phyloP scores from a whole-genome alignment of 2,329 filamentous ascomycete genomes.

The Diaporthe sp. region DNA sequence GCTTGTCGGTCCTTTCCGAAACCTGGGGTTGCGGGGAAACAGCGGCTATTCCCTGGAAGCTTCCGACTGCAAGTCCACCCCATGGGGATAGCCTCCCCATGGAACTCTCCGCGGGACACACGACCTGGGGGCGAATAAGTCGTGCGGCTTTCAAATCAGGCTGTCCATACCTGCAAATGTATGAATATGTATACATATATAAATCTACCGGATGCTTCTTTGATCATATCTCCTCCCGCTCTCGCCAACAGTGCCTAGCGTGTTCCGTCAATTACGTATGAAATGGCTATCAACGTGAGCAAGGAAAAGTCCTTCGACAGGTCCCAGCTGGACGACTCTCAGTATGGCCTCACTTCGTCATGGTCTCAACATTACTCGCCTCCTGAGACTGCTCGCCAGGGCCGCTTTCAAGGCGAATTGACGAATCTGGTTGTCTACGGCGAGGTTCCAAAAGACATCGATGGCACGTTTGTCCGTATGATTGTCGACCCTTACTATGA shows the following conservation, averaged over 20 bases:
- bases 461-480: conserved; percentile 48
- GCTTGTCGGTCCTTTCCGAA: conserved; percentile 1
- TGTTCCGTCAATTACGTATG: neutral
- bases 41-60: neutral
- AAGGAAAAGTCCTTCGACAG: conserved; percentile 11
- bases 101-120: neutral
- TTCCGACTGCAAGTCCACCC: neutral
- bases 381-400: neutral
- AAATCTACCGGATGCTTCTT: neutral
- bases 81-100: neutral
- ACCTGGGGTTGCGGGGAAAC: conserved; percentile 18
- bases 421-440: conserved; percentile 1
- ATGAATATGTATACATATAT: neutral
- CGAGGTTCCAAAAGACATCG: conserved; percentile 4
- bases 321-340: conserved; percentile 3
- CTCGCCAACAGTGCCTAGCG: neutral
- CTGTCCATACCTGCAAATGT: neutral
- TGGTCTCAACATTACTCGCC: neutral
- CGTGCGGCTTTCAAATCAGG: neutral
- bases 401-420: neutral
- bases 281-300: conserved; percentile 8
- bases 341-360: conserved; percentile 4
- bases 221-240: neutral
- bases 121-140: neutral
- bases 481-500: conserved; percentile 53